These are phyloP conservation scores for Fraxinus excelsior DNA, from an alignment of 257 asterid genomes.

Conservation along the genomic window DNA sequence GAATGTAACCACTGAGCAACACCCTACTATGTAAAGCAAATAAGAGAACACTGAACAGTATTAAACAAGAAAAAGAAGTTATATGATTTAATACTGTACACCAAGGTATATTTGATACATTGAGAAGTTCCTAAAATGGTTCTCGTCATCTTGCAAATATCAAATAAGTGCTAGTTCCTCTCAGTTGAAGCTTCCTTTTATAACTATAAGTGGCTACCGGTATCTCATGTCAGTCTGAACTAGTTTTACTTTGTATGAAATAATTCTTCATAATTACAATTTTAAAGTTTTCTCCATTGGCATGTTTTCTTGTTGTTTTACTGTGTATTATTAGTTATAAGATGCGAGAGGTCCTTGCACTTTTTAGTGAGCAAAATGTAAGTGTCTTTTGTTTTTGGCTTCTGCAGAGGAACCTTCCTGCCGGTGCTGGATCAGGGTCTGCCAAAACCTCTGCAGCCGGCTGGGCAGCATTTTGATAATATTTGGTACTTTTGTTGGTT, in stretches of 20 bases:
- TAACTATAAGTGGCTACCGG: neutral
- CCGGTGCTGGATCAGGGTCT: slow-evolving; percentile 49
- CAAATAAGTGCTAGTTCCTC: neutral
- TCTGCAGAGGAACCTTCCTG: slow-evolving; percentile 80
- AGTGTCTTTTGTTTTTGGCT: slow-evolving; percentile 18
- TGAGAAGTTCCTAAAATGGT: neutral
- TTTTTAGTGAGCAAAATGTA: neutral
- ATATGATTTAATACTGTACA: neutral
- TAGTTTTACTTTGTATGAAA: neutral
- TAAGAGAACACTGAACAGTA: neutral
- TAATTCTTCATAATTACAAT: neutral
- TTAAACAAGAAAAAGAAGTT: neutral
- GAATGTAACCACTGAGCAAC: neutral
- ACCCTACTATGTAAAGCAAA: neutral
- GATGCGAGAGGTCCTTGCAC: neutral
- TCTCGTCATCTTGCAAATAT: neutral
- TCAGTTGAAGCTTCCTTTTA: neutral
- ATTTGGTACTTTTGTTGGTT: slow-evolving; percentile 32
- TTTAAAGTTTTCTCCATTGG: neutral
- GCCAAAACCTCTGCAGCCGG: slow-evolving; percentile 79
- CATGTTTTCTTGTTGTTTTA: neutral
- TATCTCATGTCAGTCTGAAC: neutral
- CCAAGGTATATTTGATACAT: neutral
- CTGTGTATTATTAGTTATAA: neutral
- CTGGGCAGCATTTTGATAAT: slow-evolving; percentile 92